Percentiles rank a stretch among this genome's conserved stretches.
phyloP scores from a whole-genome alignment of 1,139 yeast genomes.

The Debaryomycetaceae sp. region DNA sequence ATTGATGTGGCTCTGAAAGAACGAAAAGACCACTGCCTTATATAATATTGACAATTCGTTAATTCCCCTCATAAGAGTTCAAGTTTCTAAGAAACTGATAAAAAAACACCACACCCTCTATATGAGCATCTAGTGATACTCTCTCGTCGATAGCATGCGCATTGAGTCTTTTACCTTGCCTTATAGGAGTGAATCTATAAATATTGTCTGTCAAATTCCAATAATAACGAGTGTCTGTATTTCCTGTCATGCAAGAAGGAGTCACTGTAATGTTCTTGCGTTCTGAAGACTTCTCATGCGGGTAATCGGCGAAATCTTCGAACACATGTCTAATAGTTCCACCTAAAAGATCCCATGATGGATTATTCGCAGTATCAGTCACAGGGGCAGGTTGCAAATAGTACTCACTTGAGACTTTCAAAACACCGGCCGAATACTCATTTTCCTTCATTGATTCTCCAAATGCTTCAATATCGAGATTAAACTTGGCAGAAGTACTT shows the following conservation, averaged over 20 bases:
- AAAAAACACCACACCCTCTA: constrained; percentile 49
- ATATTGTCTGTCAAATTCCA: constrained; percentile 29
- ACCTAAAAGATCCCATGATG: constrained; percentile 49
- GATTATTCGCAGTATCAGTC: constrained; percentile 38
- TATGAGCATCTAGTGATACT: constrained; percentile 47
- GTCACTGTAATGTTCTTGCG: constrained; percentile 18
- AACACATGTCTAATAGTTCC: constrained; percentile 55
- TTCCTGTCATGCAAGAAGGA: constrained; percentile 30
- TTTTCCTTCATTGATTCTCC: constrained; percentile 20
- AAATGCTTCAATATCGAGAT: constrained; percentile 35
- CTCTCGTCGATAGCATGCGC: constrained; percentile 63
- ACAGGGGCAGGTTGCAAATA: constrained; percentile 56
- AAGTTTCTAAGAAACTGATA: neutral
- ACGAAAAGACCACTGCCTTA: too few species aligned
- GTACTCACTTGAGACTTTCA: constrained; percentile 30
- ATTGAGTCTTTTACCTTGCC: constrained; percentile 1
- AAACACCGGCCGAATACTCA: constrained; percentile 34
- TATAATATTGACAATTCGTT: too few species aligned
- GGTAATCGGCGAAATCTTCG: constrained; percentile 34
- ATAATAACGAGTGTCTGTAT: constrained; percentile 35
- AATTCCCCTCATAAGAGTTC: neutral
- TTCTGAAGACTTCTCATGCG: constrained; percentile 15
- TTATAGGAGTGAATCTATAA: constrained; percentile 29
- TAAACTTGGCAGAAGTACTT: constrained; percentile 24
- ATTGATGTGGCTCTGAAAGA: too few species aligned